Conservation (phyloP, 768 basidiomycete species). For the Leccinum obscurum region DNA sequence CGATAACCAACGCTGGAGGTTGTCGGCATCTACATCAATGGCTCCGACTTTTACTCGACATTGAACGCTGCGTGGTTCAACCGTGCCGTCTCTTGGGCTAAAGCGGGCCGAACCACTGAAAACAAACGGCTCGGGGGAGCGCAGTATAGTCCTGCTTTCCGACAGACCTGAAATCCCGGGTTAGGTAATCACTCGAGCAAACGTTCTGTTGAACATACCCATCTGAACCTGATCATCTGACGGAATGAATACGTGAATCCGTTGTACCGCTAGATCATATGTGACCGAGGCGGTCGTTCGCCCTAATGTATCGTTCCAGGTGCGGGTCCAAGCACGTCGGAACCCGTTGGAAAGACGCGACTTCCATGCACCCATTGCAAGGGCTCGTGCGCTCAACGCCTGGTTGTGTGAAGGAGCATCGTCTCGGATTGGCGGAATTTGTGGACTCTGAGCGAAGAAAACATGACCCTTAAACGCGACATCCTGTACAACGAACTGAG, state of each 20-base stretch:
- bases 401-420: conserved; percentile 15
- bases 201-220: conserved; percentile 28
- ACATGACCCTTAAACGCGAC: conserved; percentile 55
- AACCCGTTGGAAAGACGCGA: conserved; percentile 59
- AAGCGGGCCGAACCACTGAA: conserved; percentile 53
- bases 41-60: conserved; percentile 46
- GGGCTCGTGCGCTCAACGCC: conserved; percentile 37
- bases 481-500: conserved; percentile 50
- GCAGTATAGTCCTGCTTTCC: conserved; percentile 41
- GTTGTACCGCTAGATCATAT: conserved; percentile 48
- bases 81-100: conserved; percentile 53
- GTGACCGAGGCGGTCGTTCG: conserved; percentile 54
- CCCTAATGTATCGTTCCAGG: conserved; percentile 71
- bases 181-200: conserved; percentile 3
- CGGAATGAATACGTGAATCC: conserved; percentile 45
- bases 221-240: conserved; percentile 17
- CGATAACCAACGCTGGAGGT: conserved; percentile 21
- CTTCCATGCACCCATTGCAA: conserved; percentile 61
- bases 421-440: conserved; percentile 16
- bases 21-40: conserved; percentile 49
- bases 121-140: conserved; percentile 45
- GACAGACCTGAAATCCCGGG: conserved; percentile 14
- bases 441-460: conserved; percentile 52
- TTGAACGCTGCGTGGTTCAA: conserved; percentile 55
- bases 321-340: conserved; percentile 63